Evolutionary conservation across 2,329 filamentous ascomycete species (phyloP), one percentile per base, ranked within the genome.

Genomic region (Phyllosticta citrichinensis): DNA sequence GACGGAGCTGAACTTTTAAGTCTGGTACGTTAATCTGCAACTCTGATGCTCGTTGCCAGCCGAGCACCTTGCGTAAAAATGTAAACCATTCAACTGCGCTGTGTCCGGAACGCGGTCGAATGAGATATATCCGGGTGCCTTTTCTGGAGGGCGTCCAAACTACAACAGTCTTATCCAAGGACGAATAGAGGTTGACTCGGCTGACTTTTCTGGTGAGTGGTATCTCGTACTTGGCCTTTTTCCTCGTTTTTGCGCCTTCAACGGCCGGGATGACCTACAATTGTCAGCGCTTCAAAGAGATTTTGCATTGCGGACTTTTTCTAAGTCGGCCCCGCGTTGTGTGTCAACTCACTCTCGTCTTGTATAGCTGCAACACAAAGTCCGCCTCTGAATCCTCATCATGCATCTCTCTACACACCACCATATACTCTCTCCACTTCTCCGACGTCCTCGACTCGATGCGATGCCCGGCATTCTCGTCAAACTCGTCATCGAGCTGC

Each of bases 31-130:
- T 79, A 65, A 88, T 79, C 59, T 83, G 78, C 10, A 88, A 74
- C 33, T 79, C 80, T 47, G 77, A 75, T 4, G 82, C 77, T 59
- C 83, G 78, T 54, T 78, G 76, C 78, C 80, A 83, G 47, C 85
- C 85, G 20, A 87, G 73, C 8, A 81, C 75, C 58, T 82, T 81
- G 12, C 80, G 77, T 14, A 88, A 74, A 64, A 87, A 87, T 0
- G 84, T 87, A 68, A 85, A 87, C 85, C 85, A 88, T 68, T 88
- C 85, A 10, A 86, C 81, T 6, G 84, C 82, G 66, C 82, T 82
- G 5, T 83, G 81, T 2, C 80, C 77, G 19, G 85, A 85, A 12
- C 81, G 79, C 5, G 85, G 79, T 30, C 83, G 80, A 71, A 88
- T 79, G 63, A 87, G 84, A 64, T 81, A 82, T 54, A 88, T 85